Evolutionary conservation across 202 grass and related monocot species (phyloP).

Genomic region (Bolboschoenoplectus hybrid): DNA sequence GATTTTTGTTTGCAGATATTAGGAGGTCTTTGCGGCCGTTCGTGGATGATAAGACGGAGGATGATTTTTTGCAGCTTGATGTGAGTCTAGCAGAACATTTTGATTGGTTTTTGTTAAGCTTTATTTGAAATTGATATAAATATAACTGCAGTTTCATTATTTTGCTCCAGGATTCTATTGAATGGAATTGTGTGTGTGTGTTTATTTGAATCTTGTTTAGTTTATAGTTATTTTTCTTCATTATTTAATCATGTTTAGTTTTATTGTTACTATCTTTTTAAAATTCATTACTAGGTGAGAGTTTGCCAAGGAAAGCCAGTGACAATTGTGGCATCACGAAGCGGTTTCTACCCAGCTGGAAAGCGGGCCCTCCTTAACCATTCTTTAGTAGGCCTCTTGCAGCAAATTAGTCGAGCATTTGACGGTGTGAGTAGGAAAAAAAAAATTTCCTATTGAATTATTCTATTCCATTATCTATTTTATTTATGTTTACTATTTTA

Average conservation of each 20-base stretch:
- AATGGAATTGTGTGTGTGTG: slow-evolving; percentile 1
- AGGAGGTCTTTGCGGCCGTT: slow-evolving; percentile 75
- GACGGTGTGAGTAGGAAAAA: slow-evolving; percentile 64
- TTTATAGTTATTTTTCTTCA: not conserved
- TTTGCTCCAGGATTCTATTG: slow-evolving; percentile 19
- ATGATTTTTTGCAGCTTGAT: slow-evolving; percentile 95
- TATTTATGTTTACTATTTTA: slow-evolving; percentile 37
- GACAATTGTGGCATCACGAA: slow-evolving; percentile 72
- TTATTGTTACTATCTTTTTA: not conserved
- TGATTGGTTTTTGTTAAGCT: not conserved
- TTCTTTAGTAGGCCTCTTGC: slow-evolving; percentile 75
- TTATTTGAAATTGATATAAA: slow-evolving; percentile 17
- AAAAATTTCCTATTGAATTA: slow-evolving; percentile 2
- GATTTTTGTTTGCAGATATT: slow-evolving; percentile 60
- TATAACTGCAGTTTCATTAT: not conserved
- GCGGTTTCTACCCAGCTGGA: slow-evolving; percentile 83
- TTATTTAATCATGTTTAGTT: slow-evolving; percentile 19
- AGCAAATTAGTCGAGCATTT: slow-evolving; percentile 80
- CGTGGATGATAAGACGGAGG: slow-evolving; percentile 75
- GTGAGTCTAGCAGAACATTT: slow-evolving; percentile 49
- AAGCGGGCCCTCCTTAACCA: slow-evolving; percentile 64
- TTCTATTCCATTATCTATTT: not conserved
- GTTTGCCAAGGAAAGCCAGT: slow-evolving; percentile 85
- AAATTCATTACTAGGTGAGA: slow-evolving; percentile 53
- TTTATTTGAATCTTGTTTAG: not conserved